Evolutionary conservation across 345 rosid genomes (phyloP).

Genomic region (Ceriops tagal): DNA sequence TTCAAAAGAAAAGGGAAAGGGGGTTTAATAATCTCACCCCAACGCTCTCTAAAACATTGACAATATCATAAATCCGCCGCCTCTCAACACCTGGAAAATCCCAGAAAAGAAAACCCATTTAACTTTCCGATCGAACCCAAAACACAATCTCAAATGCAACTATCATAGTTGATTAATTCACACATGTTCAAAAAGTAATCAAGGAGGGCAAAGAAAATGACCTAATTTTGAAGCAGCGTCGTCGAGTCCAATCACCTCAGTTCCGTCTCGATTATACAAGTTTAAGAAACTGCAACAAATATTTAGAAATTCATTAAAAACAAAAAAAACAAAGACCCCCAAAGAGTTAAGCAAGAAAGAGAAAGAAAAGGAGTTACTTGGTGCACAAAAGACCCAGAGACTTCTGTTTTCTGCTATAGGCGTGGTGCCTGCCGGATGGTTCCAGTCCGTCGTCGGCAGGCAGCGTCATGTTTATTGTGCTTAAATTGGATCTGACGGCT

Average conservation of each 20-base stretch:
- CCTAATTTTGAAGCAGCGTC: constrained; percentile 81
- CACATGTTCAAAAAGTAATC: not conserved
- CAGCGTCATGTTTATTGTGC: not conserved
- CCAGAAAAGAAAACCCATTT: not conserved
- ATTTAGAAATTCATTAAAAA: not conserved
- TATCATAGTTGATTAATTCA: not conserved
- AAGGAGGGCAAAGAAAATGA: constrained; percentile 9
- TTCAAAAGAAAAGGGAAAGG: not conserved
- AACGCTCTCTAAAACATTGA: constrained; percentile 32
- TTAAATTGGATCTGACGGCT: not conserved
- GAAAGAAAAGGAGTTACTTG: constrained; percentile 39
- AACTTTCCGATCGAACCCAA: not conserved
- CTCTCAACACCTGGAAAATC: constrained; percentile 30
- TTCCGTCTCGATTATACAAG: constrained; percentile 61
- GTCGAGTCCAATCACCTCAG: constrained; percentile 70
- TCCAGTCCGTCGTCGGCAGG: constrained; percentile 25
- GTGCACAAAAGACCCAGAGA: constrained; percentile 90
- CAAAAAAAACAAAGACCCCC: not conserved
- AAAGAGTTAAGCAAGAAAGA: not conserved
- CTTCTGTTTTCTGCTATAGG: constrained; percentile 79
- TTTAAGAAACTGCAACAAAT: constrained; percentile 56
- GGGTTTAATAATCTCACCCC: constrained; percentile 18
- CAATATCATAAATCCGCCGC: constrained; percentile 36
- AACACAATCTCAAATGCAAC: not conserved
- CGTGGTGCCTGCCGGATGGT: constrained; percentile 47